A percentile compares a stretch with the other conserved stretches of the same genome.
These are phyloP conservation scores for Arthrinium phaeospermum DNA, from an alignment of 2,329 filamentous ascomycete species.

Conservation along the genomic window DNA sequence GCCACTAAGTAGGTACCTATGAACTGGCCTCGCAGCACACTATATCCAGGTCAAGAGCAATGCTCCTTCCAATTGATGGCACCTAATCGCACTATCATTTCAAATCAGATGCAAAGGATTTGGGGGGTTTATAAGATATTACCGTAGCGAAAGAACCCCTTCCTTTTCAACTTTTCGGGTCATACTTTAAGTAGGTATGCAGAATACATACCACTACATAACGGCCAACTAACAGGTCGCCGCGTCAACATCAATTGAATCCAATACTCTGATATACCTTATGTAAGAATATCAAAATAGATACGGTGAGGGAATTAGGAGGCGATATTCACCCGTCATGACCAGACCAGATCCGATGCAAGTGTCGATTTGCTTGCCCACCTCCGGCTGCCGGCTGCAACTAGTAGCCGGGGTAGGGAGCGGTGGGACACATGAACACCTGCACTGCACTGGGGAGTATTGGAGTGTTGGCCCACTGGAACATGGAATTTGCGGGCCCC, in stretches of 20 bases:
- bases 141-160: not conserved
- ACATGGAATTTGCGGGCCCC: conserved; percentile 1
- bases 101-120: not conserved
- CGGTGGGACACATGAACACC: not conserved
- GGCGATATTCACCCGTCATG: not conserved
- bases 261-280: not conserved
- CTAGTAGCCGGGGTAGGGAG: not conserved
- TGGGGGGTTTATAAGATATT: not conserved
- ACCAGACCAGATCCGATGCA: conserved; percentile 2
- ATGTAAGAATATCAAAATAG: not conserved
- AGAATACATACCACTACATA: too few relatives aligned
- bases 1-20: not conserved
- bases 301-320: not conserved
- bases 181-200: not conserved
- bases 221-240: not conserved
- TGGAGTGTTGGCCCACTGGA: not conserved
- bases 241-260: not conserved
- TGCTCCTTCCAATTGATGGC: not conserved
- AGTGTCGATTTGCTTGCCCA: conserved; percentile 15
- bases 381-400: not conserved
- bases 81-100: not conserved
- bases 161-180: not conserved
- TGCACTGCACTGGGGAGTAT: not conserved
- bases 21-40: not conserved
- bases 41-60: not conserved